Percentiles rank a stretch among this genome's conserved stretches.
phyloP scores from a whole-genome alignment of 1,139 yeast species.

The Blastobotrys raffinosifermentans region DNA sequence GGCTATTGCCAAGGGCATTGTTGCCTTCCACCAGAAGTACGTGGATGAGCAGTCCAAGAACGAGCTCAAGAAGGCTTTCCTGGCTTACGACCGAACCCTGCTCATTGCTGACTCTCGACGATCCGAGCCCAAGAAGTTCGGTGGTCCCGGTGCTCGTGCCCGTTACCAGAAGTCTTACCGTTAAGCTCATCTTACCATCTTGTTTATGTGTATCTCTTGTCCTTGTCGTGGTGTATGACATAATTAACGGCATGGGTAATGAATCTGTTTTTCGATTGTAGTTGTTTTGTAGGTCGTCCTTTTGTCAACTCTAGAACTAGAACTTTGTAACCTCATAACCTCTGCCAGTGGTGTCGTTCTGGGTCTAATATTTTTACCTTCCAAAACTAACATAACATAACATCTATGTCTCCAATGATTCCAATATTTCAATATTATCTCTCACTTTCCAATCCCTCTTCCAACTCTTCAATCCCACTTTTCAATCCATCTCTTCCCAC shows the following conservation, averaged over 20 bases:
- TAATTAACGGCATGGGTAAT: background rate
- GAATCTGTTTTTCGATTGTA: conserved; percentile 3
- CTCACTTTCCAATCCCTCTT: too few species aligned
- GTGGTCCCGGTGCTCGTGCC: conserved; percentile 99
- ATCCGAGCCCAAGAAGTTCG: conserved; percentile 99
- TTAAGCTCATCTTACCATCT: conserved; percentile 42
- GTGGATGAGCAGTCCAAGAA: conserved; percentile 99
- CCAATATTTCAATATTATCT: too few species aligned
- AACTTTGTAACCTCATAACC: too few species aligned
- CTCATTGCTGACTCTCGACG: conserved; percentile 99
- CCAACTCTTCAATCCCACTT: too few species aligned
- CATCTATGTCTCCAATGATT: too few species aligned
- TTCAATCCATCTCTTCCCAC: too few species aligned
- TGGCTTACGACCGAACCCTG: conserved; percentile 98
- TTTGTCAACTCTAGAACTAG: too few species aligned
- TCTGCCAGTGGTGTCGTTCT: too few species aligned
- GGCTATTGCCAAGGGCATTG: conserved; percentile 99
- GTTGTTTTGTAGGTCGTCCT: conserved; percentile 5
- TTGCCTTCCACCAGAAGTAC: conserved; percentile 98
- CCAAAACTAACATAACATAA: too few species aligned
- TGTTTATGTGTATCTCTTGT: conserved; percentile 1
- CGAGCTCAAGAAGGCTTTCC: conserved; percentile 97
- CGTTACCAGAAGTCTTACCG: conserved; percentile 99
- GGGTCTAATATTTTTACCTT: too few species aligned
- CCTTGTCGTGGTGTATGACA: background rate